phyloP scores from a whole-genome alignment of 441 rosid genomes.

The Monsonia emarginata region DNA sequence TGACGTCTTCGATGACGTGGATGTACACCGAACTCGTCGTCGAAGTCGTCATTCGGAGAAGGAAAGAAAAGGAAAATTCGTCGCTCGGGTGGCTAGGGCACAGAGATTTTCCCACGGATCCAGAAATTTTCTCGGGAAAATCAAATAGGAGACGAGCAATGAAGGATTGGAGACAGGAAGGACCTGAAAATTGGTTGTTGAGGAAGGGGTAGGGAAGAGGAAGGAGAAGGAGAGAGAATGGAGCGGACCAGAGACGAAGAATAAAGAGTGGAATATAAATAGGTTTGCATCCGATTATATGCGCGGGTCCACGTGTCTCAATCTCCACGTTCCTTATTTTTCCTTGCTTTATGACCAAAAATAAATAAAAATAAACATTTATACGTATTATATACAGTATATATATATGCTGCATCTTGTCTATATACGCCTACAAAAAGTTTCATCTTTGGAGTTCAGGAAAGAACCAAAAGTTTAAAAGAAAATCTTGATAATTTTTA shows the following conservation, averaged over 20 bases:
- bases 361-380: no score
- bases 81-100: background rate
- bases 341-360: no score
- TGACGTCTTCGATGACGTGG: constrained; percentile 86
- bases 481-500: no score
- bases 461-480: no score
- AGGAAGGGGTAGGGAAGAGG: constrained; percentile 9
- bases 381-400: no score
- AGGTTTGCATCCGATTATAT: constrained; percentile 96
- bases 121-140: constrained; percentile 11
- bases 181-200: no score
- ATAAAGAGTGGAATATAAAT: constrained; percentile 82
- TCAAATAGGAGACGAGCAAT: background rate
- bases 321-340: constrained; percentile 25
- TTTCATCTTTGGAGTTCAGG: no score
- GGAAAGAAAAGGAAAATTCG: background rate
- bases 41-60: constrained; percentile 39
- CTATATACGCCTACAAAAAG: no score
- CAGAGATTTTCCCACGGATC: background rate
- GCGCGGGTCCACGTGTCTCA: constrained; percentile 50
- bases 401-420: no score
- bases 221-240: constrained; percentile 14
- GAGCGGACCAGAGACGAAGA: constrained; percentile 51
- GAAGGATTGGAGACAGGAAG: no score
- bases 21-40: constrained; percentile 61